phyloP scores from a whole-genome alignment of 1,284 basidiomycete species.

The Boletus sp. region DNA sequence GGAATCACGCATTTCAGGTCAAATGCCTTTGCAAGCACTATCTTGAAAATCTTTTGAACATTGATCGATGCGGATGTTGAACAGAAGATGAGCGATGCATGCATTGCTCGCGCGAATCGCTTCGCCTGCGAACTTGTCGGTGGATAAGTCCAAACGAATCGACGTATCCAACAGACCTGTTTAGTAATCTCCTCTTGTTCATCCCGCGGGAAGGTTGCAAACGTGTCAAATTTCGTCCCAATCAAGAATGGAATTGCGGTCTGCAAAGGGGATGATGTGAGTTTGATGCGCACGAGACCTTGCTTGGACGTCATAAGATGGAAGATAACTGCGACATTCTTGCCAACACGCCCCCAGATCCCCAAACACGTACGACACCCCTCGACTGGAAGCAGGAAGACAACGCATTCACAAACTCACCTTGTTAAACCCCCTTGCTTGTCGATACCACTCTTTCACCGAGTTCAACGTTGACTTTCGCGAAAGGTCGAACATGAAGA shows the following conservation, averaged over 20 bases:
- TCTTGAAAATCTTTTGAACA: conserved; percentile 99
- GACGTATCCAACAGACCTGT: conserved; percentile 54
- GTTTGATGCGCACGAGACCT: conserved; percentile 8
- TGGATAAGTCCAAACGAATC: conserved; percentile 10
- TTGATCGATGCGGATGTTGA: conserved; percentile 98
- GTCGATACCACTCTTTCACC: conserved; percentile 99
- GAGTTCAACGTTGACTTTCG: conserved; percentile 96
- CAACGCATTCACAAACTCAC: conserved; percentile 41
- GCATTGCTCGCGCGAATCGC: conserved; percentile 97
- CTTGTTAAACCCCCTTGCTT: conserved; percentile 98
- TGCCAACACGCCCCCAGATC: background rate
- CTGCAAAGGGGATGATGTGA: conserved; percentile 40
- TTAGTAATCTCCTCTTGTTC: conserved; percentile 99
- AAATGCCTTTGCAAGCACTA: conserved; percentile 86
- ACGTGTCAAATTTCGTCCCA: conserved; percentile 97
- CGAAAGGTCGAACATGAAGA: conserved; percentile 99
- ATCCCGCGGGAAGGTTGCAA: conserved; percentile 91
- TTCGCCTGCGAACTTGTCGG: conserved; percentile 62
- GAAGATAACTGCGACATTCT: background rate
- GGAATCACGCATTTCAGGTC: conserved; percentile 94
- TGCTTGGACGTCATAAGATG: conserved; percentile 4
- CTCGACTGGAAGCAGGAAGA: background rate
- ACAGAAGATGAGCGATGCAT: conserved; percentile 96
- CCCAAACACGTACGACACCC: background rate
- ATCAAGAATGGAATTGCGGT: conserved; percentile 95